Conservation (phyloP, 1,284 basidiomycete genomes). For the Microbotryum intermedium region DNA sequence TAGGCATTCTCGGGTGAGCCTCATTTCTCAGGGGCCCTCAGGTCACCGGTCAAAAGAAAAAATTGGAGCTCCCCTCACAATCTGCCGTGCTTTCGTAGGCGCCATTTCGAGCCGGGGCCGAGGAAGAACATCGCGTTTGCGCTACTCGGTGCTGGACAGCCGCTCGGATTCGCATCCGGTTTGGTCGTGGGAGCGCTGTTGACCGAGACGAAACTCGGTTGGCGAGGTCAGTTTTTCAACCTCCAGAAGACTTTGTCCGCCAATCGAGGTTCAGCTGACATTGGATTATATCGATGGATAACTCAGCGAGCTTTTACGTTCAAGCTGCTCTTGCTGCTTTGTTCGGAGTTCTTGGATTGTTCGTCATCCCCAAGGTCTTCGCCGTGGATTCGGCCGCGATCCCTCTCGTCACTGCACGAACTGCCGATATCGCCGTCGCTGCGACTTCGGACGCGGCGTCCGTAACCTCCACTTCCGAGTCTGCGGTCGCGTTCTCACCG, state of each 20-base stretch:
- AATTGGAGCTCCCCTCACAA: too few relatives aligned
- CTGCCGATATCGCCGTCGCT: not conserved
- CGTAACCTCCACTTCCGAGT: not conserved
- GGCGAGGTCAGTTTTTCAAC: not conserved
- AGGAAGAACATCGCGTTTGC: conserved; percentile 4
- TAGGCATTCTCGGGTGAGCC: too few relatives aligned
- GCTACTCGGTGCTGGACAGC: conserved; percentile 2
- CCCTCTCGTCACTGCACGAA: not conserved
- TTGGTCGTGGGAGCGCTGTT: conserved; percentile 1
- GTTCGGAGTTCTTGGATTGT: conserved; percentile 47
- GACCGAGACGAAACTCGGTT: not conserved
- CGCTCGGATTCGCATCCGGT: conserved; percentile 2
- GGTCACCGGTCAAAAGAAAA: too few relatives aligned
- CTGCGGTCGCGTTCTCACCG: not conserved
- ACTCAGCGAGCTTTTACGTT: conserved; percentile 49
- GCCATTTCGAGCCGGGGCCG: not conserved
- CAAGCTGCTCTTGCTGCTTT: conserved; percentile 48
- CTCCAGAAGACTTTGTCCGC: not conserved
- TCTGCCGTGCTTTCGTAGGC: not conserved
- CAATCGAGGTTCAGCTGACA: not conserved
- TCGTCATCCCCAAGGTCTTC: conserved; percentile 49
- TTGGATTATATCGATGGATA: too few relatives aligned
- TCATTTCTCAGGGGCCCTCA: too few relatives aligned
- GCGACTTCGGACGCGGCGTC: conserved; percentile 1
- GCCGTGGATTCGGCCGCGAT: conserved; percentile 7